Conservation (phyloP, 768 basidiomycete species). For the Flagelloscypha sp. region DNA sequence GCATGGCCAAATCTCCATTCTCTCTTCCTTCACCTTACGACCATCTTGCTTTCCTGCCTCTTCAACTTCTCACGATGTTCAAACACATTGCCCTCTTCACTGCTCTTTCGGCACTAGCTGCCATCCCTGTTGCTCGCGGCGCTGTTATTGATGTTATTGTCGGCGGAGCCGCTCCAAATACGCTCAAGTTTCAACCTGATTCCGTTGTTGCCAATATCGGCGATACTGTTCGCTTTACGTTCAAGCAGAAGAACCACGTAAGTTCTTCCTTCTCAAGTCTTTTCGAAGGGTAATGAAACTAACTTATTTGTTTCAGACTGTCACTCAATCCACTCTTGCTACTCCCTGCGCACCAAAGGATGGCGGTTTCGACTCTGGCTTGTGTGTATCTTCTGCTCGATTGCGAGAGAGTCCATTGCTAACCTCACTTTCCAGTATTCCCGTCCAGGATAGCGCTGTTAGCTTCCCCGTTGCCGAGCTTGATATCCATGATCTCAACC, state of each 20-base stretch:
- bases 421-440: slow-evolving; percentile 25
- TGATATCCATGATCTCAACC: slow-evolving; percentile 31
- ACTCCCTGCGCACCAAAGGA: slow-evolving; percentile 34
- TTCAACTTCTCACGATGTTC: no score
- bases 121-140: slow-evolving; percentile 25
- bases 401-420: neutral
- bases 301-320: slow-evolving; percentile 25
- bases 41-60: no score
- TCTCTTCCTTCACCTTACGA: no score
- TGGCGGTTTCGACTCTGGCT: slow-evolving; percentile 50
- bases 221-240: slow-evolving; percentile 41
- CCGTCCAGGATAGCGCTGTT: slow-evolving; percentile 36
- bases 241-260: slow-evolving; percentile 48
- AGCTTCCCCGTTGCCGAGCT: slow-evolving; percentile 39
- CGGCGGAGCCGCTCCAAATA: slow-evolving; percentile 37
- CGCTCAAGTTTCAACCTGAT: slow-evolving; percentile 32
- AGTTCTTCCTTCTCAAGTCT: neutral
- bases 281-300: neutral
- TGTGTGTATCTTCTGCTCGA: slow-evolving; percentile 24
- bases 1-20: no score
- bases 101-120: slow-evolving; percentile 18
- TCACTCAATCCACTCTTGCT: slow-evolving; percentile 46
- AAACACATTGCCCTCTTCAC: slow-evolving; percentile 15
- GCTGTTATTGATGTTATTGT: slow-evolving; percentile 37
- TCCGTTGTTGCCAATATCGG: slow-evolving; percentile 35